These are phyloP conservation scores for Fusarium temperatum DNA, from an alignment of 2,329 filamentous ascomycete species.

Conservation along the genomic window DNA sequence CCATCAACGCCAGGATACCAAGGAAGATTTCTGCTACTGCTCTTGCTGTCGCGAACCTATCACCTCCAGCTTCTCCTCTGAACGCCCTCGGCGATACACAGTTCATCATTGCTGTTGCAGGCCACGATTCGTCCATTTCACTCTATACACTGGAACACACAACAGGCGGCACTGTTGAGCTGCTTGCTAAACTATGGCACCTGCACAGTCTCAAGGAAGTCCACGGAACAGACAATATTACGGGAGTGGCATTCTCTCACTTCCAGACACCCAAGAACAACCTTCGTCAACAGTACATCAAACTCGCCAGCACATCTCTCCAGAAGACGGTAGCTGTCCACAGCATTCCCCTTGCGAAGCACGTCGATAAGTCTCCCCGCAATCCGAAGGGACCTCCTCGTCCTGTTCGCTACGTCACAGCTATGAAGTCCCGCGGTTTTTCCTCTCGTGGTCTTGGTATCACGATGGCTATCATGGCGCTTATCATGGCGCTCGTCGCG, in stretches of 20 bases:
- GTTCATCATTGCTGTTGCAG: conserved; percentile 81
- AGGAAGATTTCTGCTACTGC: conserved; percentile 77
- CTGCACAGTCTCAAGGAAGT: conserved; percentile 63
- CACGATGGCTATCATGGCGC: conserved; percentile 63
- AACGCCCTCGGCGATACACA: conserved; percentile 71
- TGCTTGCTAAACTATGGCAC: conserved; percentile 62
- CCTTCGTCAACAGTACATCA: conserved; percentile 58
- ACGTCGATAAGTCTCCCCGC: conserved; percentile 49
- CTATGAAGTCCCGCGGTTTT: conserved; percentile 62
- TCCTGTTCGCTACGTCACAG: conserved; percentile 76
- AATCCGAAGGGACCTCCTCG: conserved; percentile 53
- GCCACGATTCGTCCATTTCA: conserved; percentile 80
- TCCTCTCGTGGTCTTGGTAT: conserved; percentile 62
- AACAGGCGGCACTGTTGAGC: conserved; percentile 54
- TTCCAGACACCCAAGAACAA: conserved; percentile 63
- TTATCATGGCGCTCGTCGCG: conserved; percentile 69
- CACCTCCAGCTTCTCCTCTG: conserved; percentile 61
- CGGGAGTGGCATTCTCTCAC: conserved; percentile 65
- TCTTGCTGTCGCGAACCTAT: conserved; percentile 78
- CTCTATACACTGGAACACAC: conserved; percentile 81
- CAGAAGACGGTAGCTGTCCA: conserved; percentile 83
- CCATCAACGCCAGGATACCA: conserved; percentile 67
- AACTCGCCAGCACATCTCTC: conserved; percentile 83
- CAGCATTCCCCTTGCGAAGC: conserved; percentile 72
- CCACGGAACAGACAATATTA: conserved; percentile 65